A percentile compares a stretch with the other conserved stretches of the same genome.
These are phyloP conservation scores for Hyphodiscus hymeniophilus DNA, from an alignment of 495 filamentous ascomycete species.

Conservation along the genomic window DNA sequence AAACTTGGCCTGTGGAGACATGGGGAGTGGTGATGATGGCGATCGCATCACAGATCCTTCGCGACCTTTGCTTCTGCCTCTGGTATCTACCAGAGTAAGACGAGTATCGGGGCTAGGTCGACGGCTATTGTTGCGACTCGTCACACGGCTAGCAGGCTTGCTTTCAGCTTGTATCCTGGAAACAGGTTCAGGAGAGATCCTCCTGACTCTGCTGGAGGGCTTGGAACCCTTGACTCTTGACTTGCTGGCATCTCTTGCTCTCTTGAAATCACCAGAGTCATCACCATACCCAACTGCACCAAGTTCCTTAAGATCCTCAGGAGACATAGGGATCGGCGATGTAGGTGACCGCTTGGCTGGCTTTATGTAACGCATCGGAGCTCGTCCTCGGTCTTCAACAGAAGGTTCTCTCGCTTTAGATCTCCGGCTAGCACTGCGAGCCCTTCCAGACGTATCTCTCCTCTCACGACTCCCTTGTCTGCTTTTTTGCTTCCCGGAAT, in stretches of 20 bases:
- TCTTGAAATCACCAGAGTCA: conserved; percentile 8
- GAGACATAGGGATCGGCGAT: conserved; percentile 87
- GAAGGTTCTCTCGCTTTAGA: conserved; percentile 50
- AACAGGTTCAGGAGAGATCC: conserved; percentile 27
- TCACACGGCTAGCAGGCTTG: conserved; percentile 29
- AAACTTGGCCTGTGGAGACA: conserved; percentile 38
- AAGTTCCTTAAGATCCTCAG: conserved; percentile 54
- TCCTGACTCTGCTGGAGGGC: conserved; percentile 20
- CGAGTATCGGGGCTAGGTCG: conserved; percentile 37
- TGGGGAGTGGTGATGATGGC: conserved; percentile 73
- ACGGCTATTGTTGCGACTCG: conserved; percentile 40
- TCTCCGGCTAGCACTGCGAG: conserved; percentile 42
- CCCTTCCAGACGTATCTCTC: conserved; percentile 40
- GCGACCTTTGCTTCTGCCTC: conserved; percentile 40
- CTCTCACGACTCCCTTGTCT: conserved; percentile 52
- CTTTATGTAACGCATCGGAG: conserved; percentile 58
- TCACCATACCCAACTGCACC: conserved; percentile 17
- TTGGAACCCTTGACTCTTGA: conserved; percentile 15
- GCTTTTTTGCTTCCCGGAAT: conserved; percentile 44
- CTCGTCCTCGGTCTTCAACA: conserved; percentile 54
- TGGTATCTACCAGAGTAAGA: conserved; percentile 20
- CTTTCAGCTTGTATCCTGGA: conserved; percentile 22
- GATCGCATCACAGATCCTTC: conserved; percentile 57
- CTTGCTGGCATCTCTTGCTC: conserved; percentile 17
- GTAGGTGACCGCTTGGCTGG: conserved; percentile 83